These are phyloP conservation scores for Vaccinium macrocarpon DNA, from an alignment of 148 eudicot genomes.

Conservation along the genomic window DNA sequence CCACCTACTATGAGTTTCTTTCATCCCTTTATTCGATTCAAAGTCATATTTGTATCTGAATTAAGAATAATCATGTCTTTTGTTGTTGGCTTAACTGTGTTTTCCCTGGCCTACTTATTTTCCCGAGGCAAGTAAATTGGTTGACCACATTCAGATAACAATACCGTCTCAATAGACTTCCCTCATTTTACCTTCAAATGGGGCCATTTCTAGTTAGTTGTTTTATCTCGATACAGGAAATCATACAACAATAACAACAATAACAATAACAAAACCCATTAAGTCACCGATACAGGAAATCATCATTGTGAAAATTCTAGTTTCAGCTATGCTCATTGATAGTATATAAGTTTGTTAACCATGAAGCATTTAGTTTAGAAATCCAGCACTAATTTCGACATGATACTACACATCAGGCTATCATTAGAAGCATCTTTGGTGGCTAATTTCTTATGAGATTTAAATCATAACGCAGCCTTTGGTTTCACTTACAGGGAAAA, in stretches of 20 bases:
- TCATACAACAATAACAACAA: no score
- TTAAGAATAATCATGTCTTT: neutral
- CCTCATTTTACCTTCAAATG: neutral
- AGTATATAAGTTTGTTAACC: neutral
- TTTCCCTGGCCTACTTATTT: neutral
- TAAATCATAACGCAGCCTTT: neutral
- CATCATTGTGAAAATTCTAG: neutral
- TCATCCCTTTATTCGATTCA: neutral
- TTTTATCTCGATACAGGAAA: neutral
- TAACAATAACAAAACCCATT: no score
- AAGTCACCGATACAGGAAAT: neutral
- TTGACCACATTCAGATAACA: neutral
- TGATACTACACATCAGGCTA: neutral
- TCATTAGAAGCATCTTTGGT: neutral
- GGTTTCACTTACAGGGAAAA: neutral
- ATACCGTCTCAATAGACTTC: neutral
- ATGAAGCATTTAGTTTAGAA: neutral
- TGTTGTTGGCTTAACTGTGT: neutral
- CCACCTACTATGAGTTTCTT: neutral
- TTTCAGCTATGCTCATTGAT: neutral
- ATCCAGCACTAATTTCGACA: neutral
- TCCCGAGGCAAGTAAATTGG: neutral
- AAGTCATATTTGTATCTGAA: neutral
- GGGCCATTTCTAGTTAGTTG: neutral
- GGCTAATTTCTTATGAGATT: no score